These are phyloP conservation scores for Salix purpurea DNA, from an alignment of 345 rosid genomes.

Conservation along the genomic window DNA sequence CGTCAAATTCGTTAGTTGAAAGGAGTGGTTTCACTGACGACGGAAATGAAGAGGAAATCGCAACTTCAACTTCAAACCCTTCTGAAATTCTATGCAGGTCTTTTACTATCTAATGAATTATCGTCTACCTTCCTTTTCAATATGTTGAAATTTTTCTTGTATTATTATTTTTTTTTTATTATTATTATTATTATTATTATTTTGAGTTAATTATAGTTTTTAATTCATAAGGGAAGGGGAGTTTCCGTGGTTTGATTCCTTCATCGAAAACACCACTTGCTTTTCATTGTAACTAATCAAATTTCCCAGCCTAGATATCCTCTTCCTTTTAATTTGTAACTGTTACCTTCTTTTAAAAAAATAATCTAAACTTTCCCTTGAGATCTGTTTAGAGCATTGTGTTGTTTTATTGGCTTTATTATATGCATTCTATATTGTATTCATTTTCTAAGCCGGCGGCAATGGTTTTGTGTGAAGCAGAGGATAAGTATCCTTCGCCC, in stretches of 20 bases:
- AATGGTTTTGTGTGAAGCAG: conserved; percentile 39
- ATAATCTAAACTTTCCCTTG: neutral
- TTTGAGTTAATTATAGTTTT: too few species aligned
- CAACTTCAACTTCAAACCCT: conserved; percentile 66
- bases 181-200: too few species aligned
- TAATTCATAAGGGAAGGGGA: too few species aligned
- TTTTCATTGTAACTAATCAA: neutral
- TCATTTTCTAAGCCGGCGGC: conserved; percentile 3
- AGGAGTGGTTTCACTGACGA: neutral
- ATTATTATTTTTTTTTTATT: too few species aligned
- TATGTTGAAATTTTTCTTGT: too few species aligned
- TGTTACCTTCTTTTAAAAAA: too few species aligned
- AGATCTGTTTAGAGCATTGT: neutral
- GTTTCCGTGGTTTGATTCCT: neutral
- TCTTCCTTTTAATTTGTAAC: neutral
- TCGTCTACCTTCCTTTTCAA: too few species aligned
- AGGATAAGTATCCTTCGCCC: conserved; percentile 52
- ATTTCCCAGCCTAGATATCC: neutral
- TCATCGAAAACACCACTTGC: neutral
- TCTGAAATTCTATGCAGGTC: conserved; percentile 60
- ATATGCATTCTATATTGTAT: neutral
- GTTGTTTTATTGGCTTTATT: neutral
- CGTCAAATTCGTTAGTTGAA: neutral
- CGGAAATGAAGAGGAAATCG: conserved; percentile 67
- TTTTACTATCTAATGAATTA: neutral